phyloP scores from a whole-genome alignment of 345 rosid species.

The Limnanthes douglasii region DNA sequence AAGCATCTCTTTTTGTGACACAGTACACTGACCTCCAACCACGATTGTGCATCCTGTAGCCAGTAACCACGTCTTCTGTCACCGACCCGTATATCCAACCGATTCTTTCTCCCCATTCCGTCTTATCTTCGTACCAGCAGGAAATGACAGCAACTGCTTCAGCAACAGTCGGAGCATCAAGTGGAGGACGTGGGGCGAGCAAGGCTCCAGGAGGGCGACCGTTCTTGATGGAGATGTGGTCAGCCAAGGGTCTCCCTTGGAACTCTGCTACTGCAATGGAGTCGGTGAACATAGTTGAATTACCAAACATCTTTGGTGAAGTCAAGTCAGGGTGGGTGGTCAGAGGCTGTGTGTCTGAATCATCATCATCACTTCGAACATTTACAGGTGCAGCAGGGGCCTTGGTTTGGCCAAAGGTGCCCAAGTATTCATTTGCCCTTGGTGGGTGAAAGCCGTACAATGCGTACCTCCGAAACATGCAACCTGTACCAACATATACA shows the following conservation, averaged over 20 bases:
- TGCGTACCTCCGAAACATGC: slow-evolving; percentile 87
- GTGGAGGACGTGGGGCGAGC: slow-evolving; percentile 59
- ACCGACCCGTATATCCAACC: slow-evolving; percentile 75
- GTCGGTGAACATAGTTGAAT: slow-evolving; percentile 52
- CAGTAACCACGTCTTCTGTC: slow-evolving; percentile 71
- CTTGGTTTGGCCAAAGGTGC: slow-evolving; percentile 55
- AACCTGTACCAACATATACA: slow-evolving; percentile 87
- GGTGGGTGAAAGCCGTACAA: slow-evolving; percentile 92
- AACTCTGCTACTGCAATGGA: slow-evolving; percentile 69
- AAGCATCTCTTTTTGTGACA: slow-evolving; percentile 80
- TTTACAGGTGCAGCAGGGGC: slow-evolving; percentile 16
- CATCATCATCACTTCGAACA: slow-evolving; percentile 19
- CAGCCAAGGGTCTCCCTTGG: slow-evolving; percentile 94
- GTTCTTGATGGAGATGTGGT: slow-evolving; percentile 79
- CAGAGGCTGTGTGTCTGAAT: slow-evolving; percentile 50
- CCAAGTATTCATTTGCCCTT: slow-evolving; percentile 62
- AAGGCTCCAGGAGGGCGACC: slow-evolving; percentile 93
- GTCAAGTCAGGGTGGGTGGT: slow-evolving; percentile 57
- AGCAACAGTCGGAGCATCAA: slow-evolving; percentile 93
- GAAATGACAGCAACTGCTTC: slow-evolving; percentile 93
- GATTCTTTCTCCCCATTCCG: slow-evolving; percentile 76
- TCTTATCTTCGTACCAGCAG: slow-evolving; percentile 96
- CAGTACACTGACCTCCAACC: slow-evolving; percentile 94
- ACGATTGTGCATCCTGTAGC: slow-evolving; percentile 94
- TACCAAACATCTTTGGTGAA: slow-evolving; percentile 64